Evolutionary conservation across 352 stramenopile species (phyloP), one percentile per base, ranked within the genome.

Genomic region (Globisporangium takayamanum): DNA sequence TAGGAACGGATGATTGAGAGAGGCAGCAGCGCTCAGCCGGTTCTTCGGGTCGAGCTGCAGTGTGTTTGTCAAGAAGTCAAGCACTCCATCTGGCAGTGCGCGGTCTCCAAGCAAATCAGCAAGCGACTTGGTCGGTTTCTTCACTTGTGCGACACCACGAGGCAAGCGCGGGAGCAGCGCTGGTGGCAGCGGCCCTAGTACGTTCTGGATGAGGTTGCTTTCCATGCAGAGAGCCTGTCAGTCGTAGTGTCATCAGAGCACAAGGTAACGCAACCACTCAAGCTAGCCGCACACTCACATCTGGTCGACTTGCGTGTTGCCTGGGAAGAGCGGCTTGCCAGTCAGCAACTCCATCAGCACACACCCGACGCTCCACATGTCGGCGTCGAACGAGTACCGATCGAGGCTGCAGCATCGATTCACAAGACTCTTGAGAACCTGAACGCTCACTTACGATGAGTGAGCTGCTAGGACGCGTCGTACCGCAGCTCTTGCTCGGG

Each of bases 281-380:
- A 39, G 33, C 33, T 3, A 39, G 33, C 33, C 33, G 11, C 33
- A 39, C 7, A 55, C 69, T 54, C 61, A 93, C 84, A 93, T 68
- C 62, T 93, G 84, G 48, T 93, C 84, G 42, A 93, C 76, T 60
- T 93, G 84, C 3, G 79, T 88, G 57, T 72, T 87, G 18, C 84
- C 84, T 0, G 79, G 79, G 42, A 93, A 93, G 11, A 93, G 68
- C 3, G 84, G 84, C 4, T 76, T 71, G n/a, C 84, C 84, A 15
- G 78, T 89, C 15, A 93, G 66, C 22, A 93, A 64, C 36, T 93
- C 84, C 57, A 87, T 74, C 7, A 91, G 65, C 12, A 93, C 76
- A 48, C 84, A 93, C 2, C 84, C 81, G 2, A 92, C 75, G 49
- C 84, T 88, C 84, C 84, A 93, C 44, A 93, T 80, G 47, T 93